Evolutionary conservation across 1,284 basidiomycete species (phyloP).

Genomic region (Laetiporus sulphureus): DNA sequence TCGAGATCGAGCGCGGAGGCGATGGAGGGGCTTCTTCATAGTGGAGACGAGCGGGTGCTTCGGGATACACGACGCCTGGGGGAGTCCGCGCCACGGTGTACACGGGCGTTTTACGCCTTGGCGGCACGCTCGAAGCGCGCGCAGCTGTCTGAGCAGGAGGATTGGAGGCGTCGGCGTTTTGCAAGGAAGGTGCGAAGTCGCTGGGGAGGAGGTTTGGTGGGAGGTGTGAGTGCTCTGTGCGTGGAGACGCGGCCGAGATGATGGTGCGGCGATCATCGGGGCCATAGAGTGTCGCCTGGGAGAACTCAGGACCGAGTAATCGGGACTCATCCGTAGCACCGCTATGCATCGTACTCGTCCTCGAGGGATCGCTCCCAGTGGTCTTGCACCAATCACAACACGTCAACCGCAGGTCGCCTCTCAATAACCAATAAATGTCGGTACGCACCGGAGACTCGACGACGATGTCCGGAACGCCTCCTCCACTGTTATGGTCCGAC

Average conservation of each 20-base stretch:
- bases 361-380: constrained; percentile 11
- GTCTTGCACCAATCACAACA: constrained; percentile 8
- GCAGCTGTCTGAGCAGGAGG: constrained; percentile 10
- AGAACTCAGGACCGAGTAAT: constrained; percentile 16
- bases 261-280: constrained; percentile 13
- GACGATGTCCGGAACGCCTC: constrained; percentile 15
- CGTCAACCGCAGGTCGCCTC: neutral
- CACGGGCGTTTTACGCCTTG: constrained; percentile 1
- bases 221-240: too few species aligned
- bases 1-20: too few species aligned
- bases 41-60: too few species aligned
- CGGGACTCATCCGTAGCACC: constrained; percentile 12
- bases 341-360: too few species aligned
- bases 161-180: constrained; percentile 7
- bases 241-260: constrained; percentile 5
- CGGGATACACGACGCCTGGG: constrained; percentile 16
- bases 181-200: constrained; percentile 7
- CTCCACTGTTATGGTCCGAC: too few species aligned
- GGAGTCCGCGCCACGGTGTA: constrained; percentile 18
- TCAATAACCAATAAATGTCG: neutral
- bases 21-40: too few species aligned
- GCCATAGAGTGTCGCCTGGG: constrained; percentile 8
- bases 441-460: constrained; percentile 17
- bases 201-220: constrained; percentile 10
- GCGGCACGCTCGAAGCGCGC: constrained; percentile 15